Evolutionary conservation across 2,329 filamentous ascomycete species (phyloP).

Genomic region (Cucurbitaria berberidis): DNA sequence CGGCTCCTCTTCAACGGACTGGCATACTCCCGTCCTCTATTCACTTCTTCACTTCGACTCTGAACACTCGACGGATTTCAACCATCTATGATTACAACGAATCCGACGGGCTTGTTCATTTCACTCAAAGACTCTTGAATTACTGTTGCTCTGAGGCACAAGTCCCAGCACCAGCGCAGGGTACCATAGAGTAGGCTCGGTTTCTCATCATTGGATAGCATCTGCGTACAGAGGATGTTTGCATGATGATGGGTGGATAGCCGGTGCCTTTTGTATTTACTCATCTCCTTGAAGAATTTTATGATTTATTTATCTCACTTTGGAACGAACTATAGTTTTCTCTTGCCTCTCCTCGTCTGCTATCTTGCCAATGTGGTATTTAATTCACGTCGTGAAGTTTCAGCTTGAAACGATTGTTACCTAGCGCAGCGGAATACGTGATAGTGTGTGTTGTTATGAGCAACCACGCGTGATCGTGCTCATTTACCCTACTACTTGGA

Average conservation of each 20-base stretch:
- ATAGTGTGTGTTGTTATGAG: no score
- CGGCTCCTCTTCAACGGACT: background rate
- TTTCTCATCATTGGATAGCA: conserved; percentile 5
- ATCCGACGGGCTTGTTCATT: conserved; percentile 5
- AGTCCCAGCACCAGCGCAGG: background rate
- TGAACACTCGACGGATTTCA: background rate
- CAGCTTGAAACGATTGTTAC: no score
- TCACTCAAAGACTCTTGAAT: conserved; percentile 7
- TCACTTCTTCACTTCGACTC: background rate
- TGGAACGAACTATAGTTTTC: no score
- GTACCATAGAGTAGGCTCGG: conserved; percentile 7
- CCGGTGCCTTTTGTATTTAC: conserved; percentile 12
- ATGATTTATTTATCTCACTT: background rate
- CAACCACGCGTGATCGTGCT: background rate
- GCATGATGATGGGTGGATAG: background rate
- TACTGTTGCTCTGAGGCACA: background rate
- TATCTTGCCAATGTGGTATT: background rate
- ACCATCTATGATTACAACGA: background rate
- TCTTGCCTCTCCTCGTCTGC: no score
- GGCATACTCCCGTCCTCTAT: background rate
- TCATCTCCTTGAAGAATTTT: background rate
- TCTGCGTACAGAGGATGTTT: conserved; percentile 4
- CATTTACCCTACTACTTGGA: background rate
- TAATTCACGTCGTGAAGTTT: background rate
- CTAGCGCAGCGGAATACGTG: no score